These are phyloP conservation scores for Penicillium concentricum DNA, from an alignment of 2,329 filamentous ascomycete species.

Conservation along the genomic window DNA sequence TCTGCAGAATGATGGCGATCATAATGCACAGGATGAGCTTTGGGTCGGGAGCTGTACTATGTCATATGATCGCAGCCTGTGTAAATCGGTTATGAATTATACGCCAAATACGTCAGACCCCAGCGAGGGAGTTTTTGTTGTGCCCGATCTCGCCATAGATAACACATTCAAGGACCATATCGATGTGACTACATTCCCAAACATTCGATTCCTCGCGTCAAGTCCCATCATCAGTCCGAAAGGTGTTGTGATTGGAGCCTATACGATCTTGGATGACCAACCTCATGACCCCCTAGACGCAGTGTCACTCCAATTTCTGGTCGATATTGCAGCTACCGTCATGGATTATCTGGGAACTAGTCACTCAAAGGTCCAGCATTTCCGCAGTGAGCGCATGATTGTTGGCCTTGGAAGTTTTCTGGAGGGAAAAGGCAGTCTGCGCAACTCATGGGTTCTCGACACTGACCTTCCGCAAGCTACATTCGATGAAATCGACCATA, in stretches of 20 bases:
- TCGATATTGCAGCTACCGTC: constrained; percentile 55
- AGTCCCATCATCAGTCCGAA: constrained; percentile 58
- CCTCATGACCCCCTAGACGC: constrained; percentile 49
- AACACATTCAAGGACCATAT: constrained; percentile 31
- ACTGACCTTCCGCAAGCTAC: neutral
- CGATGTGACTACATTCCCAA: constrained; percentile 28
- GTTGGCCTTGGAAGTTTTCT: constrained; percentile 53
- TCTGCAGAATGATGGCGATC: constrained; percentile 9
- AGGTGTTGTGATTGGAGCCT: constrained; percentile 57
- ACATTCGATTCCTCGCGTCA: constrained; percentile 50
- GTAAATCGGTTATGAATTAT: constrained; percentile 4
- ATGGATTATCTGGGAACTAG: constrained; percentile 59
- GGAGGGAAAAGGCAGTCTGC: constrained; percentile 40
- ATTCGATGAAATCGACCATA: neutral
- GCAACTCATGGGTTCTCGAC: constrained; percentile 13
- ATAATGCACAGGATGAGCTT: constrained; percentile 3
- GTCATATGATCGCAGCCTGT: constrained; percentile 16
- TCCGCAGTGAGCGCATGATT: constrained; percentile 56
- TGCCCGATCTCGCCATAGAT: constrained; percentile 35
- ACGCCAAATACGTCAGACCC: neutral
- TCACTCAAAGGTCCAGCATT: constrained; percentile 46
- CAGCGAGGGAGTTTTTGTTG: constrained; percentile 14
- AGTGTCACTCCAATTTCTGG: constrained; percentile 17
- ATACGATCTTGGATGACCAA: constrained; percentile 56
- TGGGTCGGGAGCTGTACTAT: constrained; percentile 19